Evolutionary conservation across 2,329 filamentous ascomycete species (phyloP).

Genomic region (Aspergillus neoniger): DNA sequence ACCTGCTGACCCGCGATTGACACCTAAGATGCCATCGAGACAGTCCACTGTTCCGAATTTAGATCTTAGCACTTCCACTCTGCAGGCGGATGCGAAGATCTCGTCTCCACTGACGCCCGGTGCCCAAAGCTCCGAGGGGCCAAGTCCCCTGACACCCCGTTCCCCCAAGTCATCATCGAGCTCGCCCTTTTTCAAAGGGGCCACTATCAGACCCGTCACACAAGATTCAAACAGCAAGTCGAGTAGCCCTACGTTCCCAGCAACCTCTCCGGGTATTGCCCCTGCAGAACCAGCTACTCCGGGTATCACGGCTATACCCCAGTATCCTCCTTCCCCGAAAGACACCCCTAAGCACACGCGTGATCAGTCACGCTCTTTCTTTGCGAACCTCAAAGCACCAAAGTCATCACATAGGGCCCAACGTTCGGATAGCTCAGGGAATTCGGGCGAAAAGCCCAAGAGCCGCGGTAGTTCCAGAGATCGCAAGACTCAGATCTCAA

Average conservation of each 20-base stretch:
- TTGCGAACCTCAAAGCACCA: constrained; percentile 50
- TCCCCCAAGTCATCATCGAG: constrained; percentile 42
- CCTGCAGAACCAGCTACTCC: constrained; percentile 38
- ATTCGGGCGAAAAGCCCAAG: constrained; percentile 39
- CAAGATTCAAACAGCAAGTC: constrained; percentile 36
- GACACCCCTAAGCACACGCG: constrained; percentile 44
- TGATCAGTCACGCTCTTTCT: constrained; percentile 50
- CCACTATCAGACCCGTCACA: constrained; percentile 46
- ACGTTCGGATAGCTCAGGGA: constrained; percentile 42
- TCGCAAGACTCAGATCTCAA: constrained; percentile 37
- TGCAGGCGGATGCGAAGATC: constrained; percentile 32
- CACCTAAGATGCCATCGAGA: constrained; percentile 39
- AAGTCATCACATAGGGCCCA: constrained; percentile 47
- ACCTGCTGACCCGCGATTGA: constrained; percentile 16
- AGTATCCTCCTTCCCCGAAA: constrained; percentile 47
- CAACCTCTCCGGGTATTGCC: constrained; percentile 29
- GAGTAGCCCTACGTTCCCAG: constrained; percentile 30
- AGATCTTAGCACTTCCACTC: constrained; percentile 38
- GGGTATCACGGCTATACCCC: constrained; percentile 49
- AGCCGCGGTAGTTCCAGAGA: constrained; percentile 50
- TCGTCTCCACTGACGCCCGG: constrained; percentile 38
- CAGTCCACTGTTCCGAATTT: constrained; percentile 40
- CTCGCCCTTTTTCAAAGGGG: constrained; percentile 40
- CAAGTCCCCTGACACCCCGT: constrained; percentile 39
- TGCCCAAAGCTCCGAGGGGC: constrained; percentile 38